Evolutionary conservation across 2,329 filamentous ascomycete species (phyloP).

Genomic region (Alternaria postmessia): DNA sequence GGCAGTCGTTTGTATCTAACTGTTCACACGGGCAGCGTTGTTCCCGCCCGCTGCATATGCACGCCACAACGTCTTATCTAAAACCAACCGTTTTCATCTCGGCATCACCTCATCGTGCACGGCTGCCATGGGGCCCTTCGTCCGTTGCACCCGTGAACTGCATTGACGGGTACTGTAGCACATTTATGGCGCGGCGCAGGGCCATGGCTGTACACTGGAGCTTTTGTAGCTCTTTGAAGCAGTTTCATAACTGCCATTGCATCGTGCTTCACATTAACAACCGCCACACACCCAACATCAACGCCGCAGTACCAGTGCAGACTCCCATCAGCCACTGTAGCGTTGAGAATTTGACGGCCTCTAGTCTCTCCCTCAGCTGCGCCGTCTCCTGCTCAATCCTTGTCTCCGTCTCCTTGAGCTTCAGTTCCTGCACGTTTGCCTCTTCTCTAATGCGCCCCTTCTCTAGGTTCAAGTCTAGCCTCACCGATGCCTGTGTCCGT

Average conservation of each 20-base stretch:
- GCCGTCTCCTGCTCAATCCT: constrained; percentile 97
- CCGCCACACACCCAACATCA: constrained; percentile 73
- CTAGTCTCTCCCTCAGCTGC: constrained; percentile 85
- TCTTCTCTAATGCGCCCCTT: constrained; percentile 97
- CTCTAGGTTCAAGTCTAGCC: constrained; percentile 92
- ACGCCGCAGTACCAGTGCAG: constrained; percentile 70
- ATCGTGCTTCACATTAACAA: constrained; percentile 64
- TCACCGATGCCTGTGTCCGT: constrained; percentile 89
- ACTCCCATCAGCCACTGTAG: constrained; percentile 95
- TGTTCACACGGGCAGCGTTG: constrained; percentile 17
- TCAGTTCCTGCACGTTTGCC: constrained; percentile 93
- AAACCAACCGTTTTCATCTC: constrained; percentile 2
- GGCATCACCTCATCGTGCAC: constrained; percentile 23
- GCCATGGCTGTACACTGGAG: constrained; percentile 2
- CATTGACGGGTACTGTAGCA: constrained; percentile 31
- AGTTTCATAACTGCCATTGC: constrained; percentile 2
- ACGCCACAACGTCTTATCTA: constrained; percentile 20
- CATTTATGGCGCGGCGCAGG: constrained; percentile 26
- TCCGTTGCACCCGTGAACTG: constrained; percentile 20
- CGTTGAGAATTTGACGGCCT: constrained; percentile 97
- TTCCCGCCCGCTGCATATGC: constrained; percentile 11
- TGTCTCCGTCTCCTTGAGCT: constrained; percentile 98
- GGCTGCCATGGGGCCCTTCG: constrained; percentile 9
- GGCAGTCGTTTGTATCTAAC: constrained; percentile 18
- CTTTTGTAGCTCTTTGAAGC: constrained; percentile 2